These are phyloP conservation scores for Colletotrichum sublineola DNA, from an alignment of 2,329 filamentous ascomycete species.

Conservation along the genomic window DNA sequence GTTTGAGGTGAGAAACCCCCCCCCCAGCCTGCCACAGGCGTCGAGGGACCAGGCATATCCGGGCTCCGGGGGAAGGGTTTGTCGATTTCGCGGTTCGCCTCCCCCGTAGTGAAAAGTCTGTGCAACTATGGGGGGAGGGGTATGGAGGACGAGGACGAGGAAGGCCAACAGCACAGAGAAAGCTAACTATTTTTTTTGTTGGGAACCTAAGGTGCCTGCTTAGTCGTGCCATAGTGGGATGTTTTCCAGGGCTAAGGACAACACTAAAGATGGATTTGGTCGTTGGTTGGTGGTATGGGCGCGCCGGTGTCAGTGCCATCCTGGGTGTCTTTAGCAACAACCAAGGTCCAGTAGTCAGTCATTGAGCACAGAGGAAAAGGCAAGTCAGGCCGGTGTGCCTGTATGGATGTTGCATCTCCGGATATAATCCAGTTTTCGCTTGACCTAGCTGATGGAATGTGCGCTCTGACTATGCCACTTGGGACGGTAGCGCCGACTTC, in stretches of 20 bases:
- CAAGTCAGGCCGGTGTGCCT: not conserved
- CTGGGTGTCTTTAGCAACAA: conserved; percentile 4
- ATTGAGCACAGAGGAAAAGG: not conserved
- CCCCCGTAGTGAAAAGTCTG: conserved; percentile 2
- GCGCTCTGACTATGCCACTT: conserved; percentile 9
- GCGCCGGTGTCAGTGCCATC: conserved; percentile 6
- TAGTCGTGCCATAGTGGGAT: not conserved
- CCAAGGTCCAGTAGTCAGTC: not conserved
- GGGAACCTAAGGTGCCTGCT: conserved; percentile 22
- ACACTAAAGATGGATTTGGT: not conserved
- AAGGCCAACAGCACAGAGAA: conserved; percentile 6
- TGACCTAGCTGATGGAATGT: not conserved
- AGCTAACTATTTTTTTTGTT: conserved; percentile 35
- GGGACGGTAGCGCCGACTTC: conserved; percentile 20
- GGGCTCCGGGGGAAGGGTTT: not conserved
- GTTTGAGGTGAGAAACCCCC: not conserved
- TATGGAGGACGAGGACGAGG: conserved; percentile 1
- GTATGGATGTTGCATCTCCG: not conserved
- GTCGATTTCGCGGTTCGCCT: conserved; percentile 4
- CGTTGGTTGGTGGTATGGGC: not conserved
- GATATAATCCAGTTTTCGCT: not conserved
- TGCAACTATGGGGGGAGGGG: not conserved
- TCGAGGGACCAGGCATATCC: not conserved
- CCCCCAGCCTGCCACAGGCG: not conserved
- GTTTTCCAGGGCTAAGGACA: not conserved